A percentile compares a stretch with the other conserved stretches of the same genome.
phyloP scores from a whole-genome alignment of 164 flowering plant genomes.

The Aristolochia fimbriata region DNA sequence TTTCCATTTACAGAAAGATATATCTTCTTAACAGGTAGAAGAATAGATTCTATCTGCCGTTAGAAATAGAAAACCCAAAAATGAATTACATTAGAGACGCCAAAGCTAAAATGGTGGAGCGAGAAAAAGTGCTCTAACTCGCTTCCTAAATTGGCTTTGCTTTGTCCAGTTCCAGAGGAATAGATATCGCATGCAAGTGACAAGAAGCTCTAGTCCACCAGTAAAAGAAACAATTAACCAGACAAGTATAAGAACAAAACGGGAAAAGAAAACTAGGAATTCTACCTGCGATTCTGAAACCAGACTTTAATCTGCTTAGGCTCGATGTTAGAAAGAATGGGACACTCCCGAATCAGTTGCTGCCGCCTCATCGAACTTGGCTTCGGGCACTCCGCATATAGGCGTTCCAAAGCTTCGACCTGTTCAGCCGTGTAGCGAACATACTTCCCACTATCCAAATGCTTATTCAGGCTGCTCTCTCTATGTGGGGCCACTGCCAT shows the following conservation, averaged over 20 bases:
- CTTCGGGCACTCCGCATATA: slow-evolving; percentile 68
- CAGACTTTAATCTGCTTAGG: slow-evolving; percentile 85
- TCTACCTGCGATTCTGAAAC: slow-evolving; percentile 74
- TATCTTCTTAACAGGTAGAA: no score
- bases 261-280: background rate
- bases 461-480: slow-evolving; percentile 39
- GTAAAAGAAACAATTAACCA: no score
- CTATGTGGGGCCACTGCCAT: slow-evolving; percentile 60
- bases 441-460: slow-evolving; percentile 55
- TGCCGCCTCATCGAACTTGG: slow-evolving; percentile 69
- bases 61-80: no score
- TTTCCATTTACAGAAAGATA: no score
- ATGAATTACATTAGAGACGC: no score
- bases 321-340: slow-evolving; percentile 60
- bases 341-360: slow-evolving; percentile 64
- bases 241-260: slow-evolving; percentile 2
- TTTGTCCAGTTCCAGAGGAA: no score
- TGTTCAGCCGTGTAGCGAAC: slow-evolving; percentile 71
- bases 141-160: no score
- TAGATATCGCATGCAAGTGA: no score
- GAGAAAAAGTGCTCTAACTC: no score
- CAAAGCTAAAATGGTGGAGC: no score
- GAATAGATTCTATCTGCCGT: no score
- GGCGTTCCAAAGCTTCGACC: slow-evolving; percentile 68
- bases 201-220: no score